phyloP scores from a whole-genome alignment of 148 eudicot genomes.

The Fallopia convolvulus region DNA sequence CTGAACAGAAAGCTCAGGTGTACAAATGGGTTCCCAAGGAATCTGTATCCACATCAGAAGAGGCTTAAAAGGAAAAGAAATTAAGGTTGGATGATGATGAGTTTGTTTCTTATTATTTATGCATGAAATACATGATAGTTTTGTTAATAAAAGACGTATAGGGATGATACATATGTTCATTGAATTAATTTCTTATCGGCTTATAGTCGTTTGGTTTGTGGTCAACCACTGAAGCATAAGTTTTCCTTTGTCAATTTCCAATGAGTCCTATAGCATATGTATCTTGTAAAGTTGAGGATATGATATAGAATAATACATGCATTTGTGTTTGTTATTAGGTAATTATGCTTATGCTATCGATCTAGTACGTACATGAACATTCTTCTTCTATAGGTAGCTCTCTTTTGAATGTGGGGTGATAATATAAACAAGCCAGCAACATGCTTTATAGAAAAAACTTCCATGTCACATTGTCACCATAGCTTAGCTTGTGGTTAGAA shows the following conservation, averaged over 20 bases:
- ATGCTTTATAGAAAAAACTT: too few species aligned
- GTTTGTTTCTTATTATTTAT: background rate
- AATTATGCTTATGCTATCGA: background rate
- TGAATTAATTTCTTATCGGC: background rate
- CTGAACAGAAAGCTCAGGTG: constrained; percentile 23
- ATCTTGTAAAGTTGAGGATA: constrained; percentile 8
- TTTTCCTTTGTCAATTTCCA: background rate
- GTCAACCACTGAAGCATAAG: background rate
- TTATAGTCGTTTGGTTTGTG: background rate
- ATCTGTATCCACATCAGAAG: constrained; percentile 2
- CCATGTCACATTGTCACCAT: too few species aligned
- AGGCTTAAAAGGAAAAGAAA: background rate
- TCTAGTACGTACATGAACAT: too few species aligned
- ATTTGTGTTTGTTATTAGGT: constrained; percentile 5
- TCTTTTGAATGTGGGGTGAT: too few species aligned
- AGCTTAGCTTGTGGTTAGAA: too few species aligned
- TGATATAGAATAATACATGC: background rate
- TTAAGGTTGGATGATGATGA: background rate
- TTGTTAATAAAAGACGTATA: background rate
- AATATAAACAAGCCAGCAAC: too few species aligned
- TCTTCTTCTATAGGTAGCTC: too few species aligned
- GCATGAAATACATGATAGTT: background rate
- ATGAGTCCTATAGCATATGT: background rate
- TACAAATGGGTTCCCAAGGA: constrained; percentile 28
- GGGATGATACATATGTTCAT: background rate